Conservation (phyloP, 441 rosid genomes). For the Erodium moschatum region DNA sequence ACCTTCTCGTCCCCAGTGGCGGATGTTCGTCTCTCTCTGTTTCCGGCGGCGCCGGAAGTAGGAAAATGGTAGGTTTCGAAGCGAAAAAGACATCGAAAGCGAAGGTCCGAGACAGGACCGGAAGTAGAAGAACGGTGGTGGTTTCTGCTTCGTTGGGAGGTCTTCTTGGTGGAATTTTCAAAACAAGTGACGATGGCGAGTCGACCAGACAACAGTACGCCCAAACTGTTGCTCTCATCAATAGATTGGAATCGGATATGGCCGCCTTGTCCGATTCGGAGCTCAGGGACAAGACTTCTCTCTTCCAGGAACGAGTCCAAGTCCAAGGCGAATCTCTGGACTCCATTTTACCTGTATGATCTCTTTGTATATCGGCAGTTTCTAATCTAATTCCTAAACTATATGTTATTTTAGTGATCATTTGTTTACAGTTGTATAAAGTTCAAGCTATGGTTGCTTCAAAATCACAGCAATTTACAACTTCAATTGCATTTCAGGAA, state of each 20-base stretch:
- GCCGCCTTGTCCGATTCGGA: slow-evolving; percentile 56
- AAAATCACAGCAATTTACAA: background rate
- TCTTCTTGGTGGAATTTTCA: slow-evolving; percentile 71
- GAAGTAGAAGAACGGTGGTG: background rate
- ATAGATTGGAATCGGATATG: slow-evolving; percentile 51
- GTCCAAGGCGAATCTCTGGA: slow-evolving; percentile 66
- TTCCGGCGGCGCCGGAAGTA: slow-evolving; percentile 10
- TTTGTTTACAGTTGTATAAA: background rate
- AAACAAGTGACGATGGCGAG: slow-evolving; percentile 75
- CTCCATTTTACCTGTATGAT: slow-evolving; percentile 64
- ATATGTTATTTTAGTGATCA: background rate
- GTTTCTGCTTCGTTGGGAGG: slow-evolving; percentile 57
- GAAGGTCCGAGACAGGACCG: background rate
- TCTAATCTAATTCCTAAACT: no score
- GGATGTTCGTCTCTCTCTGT: slow-evolving; percentile 2
- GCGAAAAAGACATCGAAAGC: background rate
- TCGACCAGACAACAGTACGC: slow-evolving; percentile 76
- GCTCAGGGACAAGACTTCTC: slow-evolving; percentile 58
- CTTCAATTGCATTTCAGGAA: slow-evolving; percentile 38
- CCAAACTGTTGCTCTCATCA: slow-evolving; percentile 40
- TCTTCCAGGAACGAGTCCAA: slow-evolving; percentile 59
- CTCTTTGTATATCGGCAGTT: background rate
- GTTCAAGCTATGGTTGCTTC: background rate
- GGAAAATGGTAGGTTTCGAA: slow-evolving; percentile 16
- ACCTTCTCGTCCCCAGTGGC: background rate